Evolutionary conservation across 306 rosid genomes (phyloP).

Genomic region (Rosa lucieae): DNA sequence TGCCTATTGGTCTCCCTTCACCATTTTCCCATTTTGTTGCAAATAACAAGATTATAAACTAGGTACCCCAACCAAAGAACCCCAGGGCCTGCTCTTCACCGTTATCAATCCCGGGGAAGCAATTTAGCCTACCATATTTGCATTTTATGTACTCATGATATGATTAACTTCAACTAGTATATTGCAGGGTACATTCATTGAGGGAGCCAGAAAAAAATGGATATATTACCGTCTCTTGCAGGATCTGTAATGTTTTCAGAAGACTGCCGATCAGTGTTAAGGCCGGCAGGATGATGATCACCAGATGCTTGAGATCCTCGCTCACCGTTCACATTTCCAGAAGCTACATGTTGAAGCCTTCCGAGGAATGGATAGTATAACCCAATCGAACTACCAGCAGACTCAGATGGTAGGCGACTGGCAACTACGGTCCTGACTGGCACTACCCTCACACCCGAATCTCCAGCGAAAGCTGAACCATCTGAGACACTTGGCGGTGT

Average conservation of each 20-base stretch:
- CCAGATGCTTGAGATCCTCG: constrained; percentile 57
- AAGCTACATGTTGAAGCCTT: constrained; percentile 67
- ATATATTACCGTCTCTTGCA: constrained; percentile 68
- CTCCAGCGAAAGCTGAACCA: constrained; percentile 52
- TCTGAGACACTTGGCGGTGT: constrained; percentile 51
- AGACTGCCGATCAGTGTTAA: constrained; percentile 40
- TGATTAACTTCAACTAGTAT: not conserved
- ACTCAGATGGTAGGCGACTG: constrained; percentile 58
- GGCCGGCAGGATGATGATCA: constrained; percentile 41
- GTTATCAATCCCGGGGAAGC: not conserved
- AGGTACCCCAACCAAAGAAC: not conserved
- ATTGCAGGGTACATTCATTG: not conserved
- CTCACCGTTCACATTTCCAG: constrained; percentile 57
- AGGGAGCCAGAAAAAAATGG: not conserved
- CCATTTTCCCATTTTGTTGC: not conserved
- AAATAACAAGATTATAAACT: too few relatives aligned
- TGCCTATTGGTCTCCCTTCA: not conserved
- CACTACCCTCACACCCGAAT: constrained; percentile 70
- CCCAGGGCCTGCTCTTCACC: not conserved
- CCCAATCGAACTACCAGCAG: constrained; percentile 76
- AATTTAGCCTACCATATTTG: not conserved
- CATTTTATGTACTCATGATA: not conserved
- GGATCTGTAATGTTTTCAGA: constrained; percentile 48
- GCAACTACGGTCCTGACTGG: constrained; percentile 92
- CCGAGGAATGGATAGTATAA: constrained; percentile 83